Percentiles rank a stretch among this genome's conserved stretches.
These are phyloP conservation scores for Myxozyma nipponensis DNA, from an alignment of 805 yeast species.

Conservation along the genomic window DNA sequence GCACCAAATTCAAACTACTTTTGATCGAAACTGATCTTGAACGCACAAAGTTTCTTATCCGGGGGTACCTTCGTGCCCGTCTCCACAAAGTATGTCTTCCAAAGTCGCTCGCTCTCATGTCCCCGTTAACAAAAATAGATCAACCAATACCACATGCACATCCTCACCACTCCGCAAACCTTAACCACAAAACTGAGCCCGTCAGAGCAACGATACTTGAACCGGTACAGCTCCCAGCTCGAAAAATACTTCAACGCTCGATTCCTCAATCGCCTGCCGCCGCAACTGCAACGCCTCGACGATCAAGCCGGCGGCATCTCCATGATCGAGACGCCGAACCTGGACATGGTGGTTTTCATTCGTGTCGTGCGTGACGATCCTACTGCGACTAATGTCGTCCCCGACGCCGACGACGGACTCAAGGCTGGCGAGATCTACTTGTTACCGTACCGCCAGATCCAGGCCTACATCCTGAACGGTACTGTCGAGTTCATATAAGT, in stretches of 20 bases:
- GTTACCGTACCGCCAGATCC: slow-evolving; percentile 58
- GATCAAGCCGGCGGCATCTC: slow-evolving; percentile 63
- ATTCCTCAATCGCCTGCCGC: slow-evolving; percentile 66
- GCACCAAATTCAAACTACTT: slow-evolving; percentile 70
- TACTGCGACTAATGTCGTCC: slow-evolving; percentile 39
- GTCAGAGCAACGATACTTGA: slow-evolving; percentile 64
- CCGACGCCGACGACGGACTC: slow-evolving; percentile 52
- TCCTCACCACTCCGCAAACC: slow-evolving; percentile 45
- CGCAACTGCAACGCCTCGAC: slow-evolving; percentile 64
- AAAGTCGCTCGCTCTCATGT: no score
- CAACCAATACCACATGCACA: slow-evolving; percentile 62
- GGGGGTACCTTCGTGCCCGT: slow-evolving; percentile 77
- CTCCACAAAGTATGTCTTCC: slow-evolving; percentile 37
- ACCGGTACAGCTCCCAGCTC: slow-evolving; percentile 34
- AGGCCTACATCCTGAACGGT: slow-evolving; percentile 42
- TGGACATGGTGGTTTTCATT: slow-evolving; percentile 73
- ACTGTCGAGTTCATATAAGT: slow-evolving; percentile 15
- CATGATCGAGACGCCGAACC: slow-evolving; percentile 78
- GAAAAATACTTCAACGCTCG: slow-evolving; percentile 62
- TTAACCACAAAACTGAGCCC: slow-evolving; percentile 46
- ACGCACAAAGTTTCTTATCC: slow-evolving; percentile 72
- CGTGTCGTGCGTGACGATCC: slow-evolving; percentile 45
- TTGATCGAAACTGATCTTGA: slow-evolving; percentile 91
- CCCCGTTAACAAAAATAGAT: no score
- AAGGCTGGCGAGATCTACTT: slow-evolving; percentile 68